Conservation (phyloP, 1,284 basidiomycete genomes). For the Melampsora americana region DNA sequence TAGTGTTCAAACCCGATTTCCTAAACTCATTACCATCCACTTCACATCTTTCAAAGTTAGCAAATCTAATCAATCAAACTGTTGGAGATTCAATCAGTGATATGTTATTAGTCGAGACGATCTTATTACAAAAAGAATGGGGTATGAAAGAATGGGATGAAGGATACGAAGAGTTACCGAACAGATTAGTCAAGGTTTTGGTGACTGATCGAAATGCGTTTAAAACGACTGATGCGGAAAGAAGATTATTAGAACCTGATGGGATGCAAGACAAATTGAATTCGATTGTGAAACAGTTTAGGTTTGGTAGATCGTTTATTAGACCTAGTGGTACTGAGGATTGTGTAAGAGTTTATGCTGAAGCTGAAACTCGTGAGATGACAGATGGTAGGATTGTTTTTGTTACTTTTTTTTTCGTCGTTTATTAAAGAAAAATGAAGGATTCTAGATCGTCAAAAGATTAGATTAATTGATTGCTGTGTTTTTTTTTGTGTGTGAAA, state of each 20-base stretch:
- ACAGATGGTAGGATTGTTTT: slow-evolving; percentile 68
- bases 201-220: slow-evolving; percentile 80
- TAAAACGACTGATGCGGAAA: slow-evolving; percentile 89
- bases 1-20: slow-evolving; percentile 80
- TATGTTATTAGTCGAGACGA: slow-evolving; percentile 89
- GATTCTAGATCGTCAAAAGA: background rate
- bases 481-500: slow-evolving; percentile 34
- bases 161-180: slow-evolving; percentile 88
- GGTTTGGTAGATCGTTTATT: slow-evolving; percentile 85
- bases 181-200: slow-evolving; percentile 91
- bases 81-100: slow-evolving; percentile 97
- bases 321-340: slow-evolving; percentile 97
- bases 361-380: slow-evolving; percentile 70
- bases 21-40: slow-evolving; percentile 56
- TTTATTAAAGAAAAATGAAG: too few species aligned
- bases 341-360: slow-evolving; percentile 95
- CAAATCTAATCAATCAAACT: slow-evolving; percentile 91
- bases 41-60: slow-evolving; percentile 69
- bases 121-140: slow-evolving; percentile 82
- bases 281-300: slow-evolving; percentile 73
- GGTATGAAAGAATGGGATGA: slow-evolving; percentile 86
- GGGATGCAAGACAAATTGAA: slow-evolving; percentile 85
- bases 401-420: background rate
- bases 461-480: background rate
- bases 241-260: slow-evolving; percentile 72